Conservation (phyloP, 352 stramenopile species). For the Globisporangium paddicum region DNA sequence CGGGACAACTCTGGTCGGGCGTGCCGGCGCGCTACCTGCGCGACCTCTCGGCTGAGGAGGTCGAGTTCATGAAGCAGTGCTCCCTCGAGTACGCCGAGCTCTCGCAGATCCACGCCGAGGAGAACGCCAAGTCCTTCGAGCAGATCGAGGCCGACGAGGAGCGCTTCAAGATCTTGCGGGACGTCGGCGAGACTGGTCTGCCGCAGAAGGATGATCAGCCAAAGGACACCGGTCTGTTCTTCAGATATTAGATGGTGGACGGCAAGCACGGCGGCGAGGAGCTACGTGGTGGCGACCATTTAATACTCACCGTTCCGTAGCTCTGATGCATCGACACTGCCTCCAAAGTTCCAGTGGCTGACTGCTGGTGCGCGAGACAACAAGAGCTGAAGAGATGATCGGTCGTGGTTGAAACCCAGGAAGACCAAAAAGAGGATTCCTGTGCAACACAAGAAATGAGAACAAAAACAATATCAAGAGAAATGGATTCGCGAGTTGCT, state of each 20-base stretch:
- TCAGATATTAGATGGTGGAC: constrained; percentile 78
- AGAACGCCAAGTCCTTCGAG: constrained; percentile 82
- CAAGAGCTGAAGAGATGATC: not conserved
- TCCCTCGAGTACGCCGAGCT: constrained; percentile 83
- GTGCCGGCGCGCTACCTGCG: constrained; percentile 79
- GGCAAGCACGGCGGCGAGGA: not conserved
- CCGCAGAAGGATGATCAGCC: constrained; percentile 63
- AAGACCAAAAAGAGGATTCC: constrained; percentile 4
- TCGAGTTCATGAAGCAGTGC: constrained; percentile 88
- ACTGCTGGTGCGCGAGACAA: not conserved
- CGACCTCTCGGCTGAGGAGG: constrained; percentile 81
- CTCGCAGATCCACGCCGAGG: constrained; percentile 61
- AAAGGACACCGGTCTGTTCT: constrained; percentile 82
- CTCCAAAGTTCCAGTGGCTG: not conserved
- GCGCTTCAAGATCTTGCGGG: constrained; percentile 68
- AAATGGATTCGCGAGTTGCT: constrained; percentile 20
- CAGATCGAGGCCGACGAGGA: constrained; percentile 76
- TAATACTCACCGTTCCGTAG: not conserved
- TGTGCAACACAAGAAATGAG: constrained; percentile 15
- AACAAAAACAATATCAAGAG: constrained; percentile 29
- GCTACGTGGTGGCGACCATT: not conserved
- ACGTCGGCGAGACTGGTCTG: constrained; percentile 77
- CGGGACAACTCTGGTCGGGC: constrained; percentile 87
- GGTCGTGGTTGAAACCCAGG: constrained; percentile 2
- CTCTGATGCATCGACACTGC: not conserved